phyloP scores from a whole-genome alignment of 768 basidiomycete species.

The Amanita muscaria region DNA sequence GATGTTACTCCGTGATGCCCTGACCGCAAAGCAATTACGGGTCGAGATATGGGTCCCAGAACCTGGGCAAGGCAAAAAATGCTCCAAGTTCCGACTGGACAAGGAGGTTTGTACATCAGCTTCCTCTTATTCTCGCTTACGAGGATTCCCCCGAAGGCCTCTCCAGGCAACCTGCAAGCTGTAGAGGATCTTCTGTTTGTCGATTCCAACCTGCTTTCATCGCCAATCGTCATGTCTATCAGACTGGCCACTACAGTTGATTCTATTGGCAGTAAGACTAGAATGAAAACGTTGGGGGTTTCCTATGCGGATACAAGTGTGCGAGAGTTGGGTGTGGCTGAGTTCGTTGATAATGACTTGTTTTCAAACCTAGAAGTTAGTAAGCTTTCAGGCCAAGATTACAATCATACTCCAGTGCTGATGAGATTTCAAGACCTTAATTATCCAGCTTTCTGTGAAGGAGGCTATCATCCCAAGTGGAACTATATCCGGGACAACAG shows the following conservation, averaged over 20 bases:
- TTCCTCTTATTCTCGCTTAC: not conserved
- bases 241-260: slow-evolving; percentile 55
- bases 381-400: not conserved
- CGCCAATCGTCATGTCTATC: slow-evolving; percentile 87
- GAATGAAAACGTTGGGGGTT: slow-evolving; percentile 67
- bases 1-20: slow-evolving; percentile 74
- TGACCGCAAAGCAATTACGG: slow-evolving; percentile 83
- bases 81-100: slow-evolving; percentile 64
- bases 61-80: slow-evolving; percentile 65
- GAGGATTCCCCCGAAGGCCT: slow-evolving; percentile 27
- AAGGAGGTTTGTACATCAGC: slow-evolving; percentile 54
- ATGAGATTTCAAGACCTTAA: slow-evolving; percentile 58
- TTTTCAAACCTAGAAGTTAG: slow-evolving; percentile 93
- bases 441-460: slow-evolving; percentile 96
- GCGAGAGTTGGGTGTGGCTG: slow-evolving; percentile 79
- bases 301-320: slow-evolving; percentile 89
- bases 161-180: slow-evolving; percentile 57
- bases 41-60: slow-evolving; percentile 87
- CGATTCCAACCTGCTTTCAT: slow-evolving; percentile 68
- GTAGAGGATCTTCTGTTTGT: slow-evolving; percentile 83
- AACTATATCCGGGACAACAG: slow-evolving; percentile 61
- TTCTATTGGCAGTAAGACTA: slow-evolving; percentile 40
- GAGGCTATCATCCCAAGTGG: slow-evolving; percentile 82
- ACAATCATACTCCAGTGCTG: not conserved
- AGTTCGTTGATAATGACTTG: slow-evolving; percentile 90